Percentiles rank a stretch among this genome's conserved stretches.
Evolutionary conservation across 2,329 filamentous ascomycete species (phyloP).

Genomic region (Colletotrichum abscissum): DNA sequence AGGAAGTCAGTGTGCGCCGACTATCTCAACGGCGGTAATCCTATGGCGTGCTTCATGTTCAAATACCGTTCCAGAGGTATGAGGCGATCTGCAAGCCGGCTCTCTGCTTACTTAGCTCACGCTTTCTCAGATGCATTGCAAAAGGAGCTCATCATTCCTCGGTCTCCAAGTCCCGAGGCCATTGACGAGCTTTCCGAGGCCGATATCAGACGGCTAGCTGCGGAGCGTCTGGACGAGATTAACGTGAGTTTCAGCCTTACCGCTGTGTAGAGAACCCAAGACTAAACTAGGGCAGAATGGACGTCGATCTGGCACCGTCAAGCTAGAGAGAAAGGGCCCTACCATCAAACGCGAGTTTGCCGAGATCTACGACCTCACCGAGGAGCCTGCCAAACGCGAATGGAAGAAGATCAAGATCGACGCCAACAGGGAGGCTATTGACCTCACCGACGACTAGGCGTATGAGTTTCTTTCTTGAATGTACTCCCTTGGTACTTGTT

Average conservation of each 20-base stretch:
- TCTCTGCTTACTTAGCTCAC: rapidly evolving
- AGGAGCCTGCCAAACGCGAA: conserved; percentile 22
- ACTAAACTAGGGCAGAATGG: not conserved
- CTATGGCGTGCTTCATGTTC: conserved; percentile 38
- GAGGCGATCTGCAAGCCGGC: not conserved
- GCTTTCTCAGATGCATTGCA: conserved; percentile 36
- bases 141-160: conserved; percentile 36
- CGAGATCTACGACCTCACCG: conserved; percentile 33
- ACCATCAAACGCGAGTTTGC: conserved; percentile 30
- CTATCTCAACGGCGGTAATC: conserved; percentile 6
- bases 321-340: conserved; percentile 16
- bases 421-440: conserved; percentile 26
- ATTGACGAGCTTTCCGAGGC: conserved; percentile 25
- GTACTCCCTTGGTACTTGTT: not conserved
- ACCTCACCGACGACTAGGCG: conserved; percentile 35
- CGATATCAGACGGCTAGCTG: conserved; percentile 32
- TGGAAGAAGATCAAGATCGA: conserved; percentile 35
- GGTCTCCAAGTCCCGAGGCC: conserved; percentile 32
- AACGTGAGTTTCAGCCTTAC: conserved; percentile 10
- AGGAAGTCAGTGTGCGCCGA: not conserved
- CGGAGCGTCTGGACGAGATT: conserved; percentile 26
- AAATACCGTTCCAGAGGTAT: conserved; percentile 40
- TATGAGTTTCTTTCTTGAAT: too few species aligned
- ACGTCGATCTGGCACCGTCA: conserved; percentile 15
- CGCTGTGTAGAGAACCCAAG: not conserved